Conservation (phyloP, 441 rosid genomes). For the Corymbia calophylla region DNA sequence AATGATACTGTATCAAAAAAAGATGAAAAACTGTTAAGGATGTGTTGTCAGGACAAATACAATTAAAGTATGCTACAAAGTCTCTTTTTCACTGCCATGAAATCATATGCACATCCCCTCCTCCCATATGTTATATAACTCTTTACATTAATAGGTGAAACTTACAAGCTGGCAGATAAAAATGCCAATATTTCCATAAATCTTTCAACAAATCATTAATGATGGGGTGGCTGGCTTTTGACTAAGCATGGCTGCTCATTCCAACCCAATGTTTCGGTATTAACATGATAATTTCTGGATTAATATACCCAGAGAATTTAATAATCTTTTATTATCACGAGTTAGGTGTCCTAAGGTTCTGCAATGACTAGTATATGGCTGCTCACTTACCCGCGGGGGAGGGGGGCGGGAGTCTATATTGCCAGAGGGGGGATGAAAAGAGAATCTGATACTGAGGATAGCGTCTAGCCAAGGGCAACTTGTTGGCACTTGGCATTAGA, state of each 20-base stretch:
- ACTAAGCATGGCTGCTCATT: not conserved
- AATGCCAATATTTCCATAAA: not conserved
- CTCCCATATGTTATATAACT: not conserved
- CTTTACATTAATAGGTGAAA: not conserved
- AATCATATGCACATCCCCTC: not conserved
- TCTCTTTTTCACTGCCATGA: not conserved
- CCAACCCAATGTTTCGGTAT: not conserved
- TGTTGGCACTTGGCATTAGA: not conserved
- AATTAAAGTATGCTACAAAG: not conserved
- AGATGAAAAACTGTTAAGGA: not conserved
- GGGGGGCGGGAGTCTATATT: not conserved
- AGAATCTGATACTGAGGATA: not conserved
- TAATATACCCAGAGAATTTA: not conserved
- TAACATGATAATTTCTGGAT: not conserved
- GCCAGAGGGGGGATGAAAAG: not conserved
- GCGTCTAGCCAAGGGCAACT: not conserved
- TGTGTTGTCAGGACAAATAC: not conserved
- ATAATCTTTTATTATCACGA: not conserved
- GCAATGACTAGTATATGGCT: not conserved
- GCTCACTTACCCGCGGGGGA: not conserved
- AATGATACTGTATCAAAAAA: conserved; percentile 45
- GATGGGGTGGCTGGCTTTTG: not conserved
- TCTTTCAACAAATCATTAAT: not conserved
- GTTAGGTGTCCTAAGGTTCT: not conserved
- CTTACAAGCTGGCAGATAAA: not conserved